These are phyloP conservation scores for Boletellus deceptivus DNA, from an alignment of 1,284 basidiomycete species.

Conservation along the genomic window DNA sequence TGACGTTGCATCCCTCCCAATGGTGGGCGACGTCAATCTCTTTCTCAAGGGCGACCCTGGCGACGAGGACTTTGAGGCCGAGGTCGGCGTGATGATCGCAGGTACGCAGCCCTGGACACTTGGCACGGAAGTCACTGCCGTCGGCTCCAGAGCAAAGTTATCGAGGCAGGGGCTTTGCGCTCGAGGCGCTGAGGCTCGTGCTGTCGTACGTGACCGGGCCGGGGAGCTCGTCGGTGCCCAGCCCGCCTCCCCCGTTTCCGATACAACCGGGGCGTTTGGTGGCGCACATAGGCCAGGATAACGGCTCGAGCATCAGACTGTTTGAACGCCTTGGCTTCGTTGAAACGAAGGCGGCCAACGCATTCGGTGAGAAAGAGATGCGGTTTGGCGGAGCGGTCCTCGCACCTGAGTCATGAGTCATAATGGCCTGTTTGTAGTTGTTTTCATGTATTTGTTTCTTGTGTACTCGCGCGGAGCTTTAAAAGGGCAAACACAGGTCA, in stretches of 20 bases:
- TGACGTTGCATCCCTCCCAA: slow-evolving; percentile 50
- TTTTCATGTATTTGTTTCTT: slow-evolving; percentile 17
- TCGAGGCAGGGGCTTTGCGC: slow-evolving; percentile 65
- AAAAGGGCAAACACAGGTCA: slow-evolving; percentile 9
- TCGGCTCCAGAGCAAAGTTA: slow-evolving; percentile 51
- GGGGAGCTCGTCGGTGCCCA: background rate
- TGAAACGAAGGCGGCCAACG: slow-evolving; percentile 42
- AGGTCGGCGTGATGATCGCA: slow-evolving; percentile 86
- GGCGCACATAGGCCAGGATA: slow-evolving; percentile 53
- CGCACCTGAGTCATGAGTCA: slow-evolving; percentile 15
- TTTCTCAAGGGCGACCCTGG: slow-evolving; percentile 65
- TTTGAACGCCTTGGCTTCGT: slow-evolving; percentile 51
- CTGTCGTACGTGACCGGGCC: slow-evolving; percentile 56
- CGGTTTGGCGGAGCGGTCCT: slow-evolving; percentile 7
- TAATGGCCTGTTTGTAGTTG: background rate
- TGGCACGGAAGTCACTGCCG: background rate
- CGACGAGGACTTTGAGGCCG: slow-evolving; percentile 51
- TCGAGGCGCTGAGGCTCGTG: slow-evolving; percentile 64
- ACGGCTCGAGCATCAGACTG: slow-evolving; percentile 47
- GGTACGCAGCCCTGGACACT: slow-evolving; percentile 38
- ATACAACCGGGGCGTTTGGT: slow-evolving; percentile 46
- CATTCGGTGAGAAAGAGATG: slow-evolving; percentile 54
- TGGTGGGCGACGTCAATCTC: slow-evolving; percentile 93
- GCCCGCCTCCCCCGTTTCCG: slow-evolving; percentile 32
- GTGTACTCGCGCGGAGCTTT: slow-evolving; percentile 9